Evolutionary conservation across 2,329 filamentous ascomycete species (phyloP).

Genomic region (Fonsecaea pedrosoi): DNA sequence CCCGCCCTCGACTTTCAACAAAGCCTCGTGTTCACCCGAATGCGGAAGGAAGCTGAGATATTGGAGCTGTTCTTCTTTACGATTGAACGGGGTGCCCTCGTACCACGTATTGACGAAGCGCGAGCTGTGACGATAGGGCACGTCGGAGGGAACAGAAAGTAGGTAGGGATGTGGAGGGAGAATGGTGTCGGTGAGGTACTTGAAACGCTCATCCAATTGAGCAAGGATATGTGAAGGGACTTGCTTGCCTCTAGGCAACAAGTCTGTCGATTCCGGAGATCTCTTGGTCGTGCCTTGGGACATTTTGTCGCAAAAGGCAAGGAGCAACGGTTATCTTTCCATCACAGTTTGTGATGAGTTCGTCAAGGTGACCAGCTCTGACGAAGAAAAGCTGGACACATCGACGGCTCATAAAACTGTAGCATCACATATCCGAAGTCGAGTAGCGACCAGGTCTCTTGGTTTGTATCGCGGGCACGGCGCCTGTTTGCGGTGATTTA

Average conservation of each 20-base stretch:
- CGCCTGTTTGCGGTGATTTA: slow-evolving; percentile 5
- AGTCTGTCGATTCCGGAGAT: slow-evolving; percentile 22
- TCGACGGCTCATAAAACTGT: slow-evolving; percentile 18
- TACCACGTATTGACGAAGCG: slow-evolving; percentile 56
- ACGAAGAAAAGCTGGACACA: slow-evolving; percentile 22
- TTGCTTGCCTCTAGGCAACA: slow-evolving; percentile 23
- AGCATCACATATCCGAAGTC: slow-evolving; percentile 14
- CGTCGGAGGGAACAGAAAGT: slow-evolving; percentile 55
- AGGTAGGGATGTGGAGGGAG: slow-evolving; percentile 55
- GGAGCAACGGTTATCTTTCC: slow-evolving; percentile 27
- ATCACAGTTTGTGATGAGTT: slow-evolving; percentile 28
- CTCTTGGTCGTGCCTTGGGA: slow-evolving; percentile 33
- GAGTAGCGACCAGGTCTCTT: not conserved
- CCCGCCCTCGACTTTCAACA: slow-evolving; percentile 59
- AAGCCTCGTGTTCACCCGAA: slow-evolving; percentile 60
- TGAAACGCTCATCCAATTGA: slow-evolving; percentile 44
- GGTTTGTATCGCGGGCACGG: not conserved
- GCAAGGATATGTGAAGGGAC: slow-evolving; percentile 11
- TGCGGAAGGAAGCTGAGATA: slow-evolving; percentile 68
- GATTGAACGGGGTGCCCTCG: slow-evolving; percentile 60
- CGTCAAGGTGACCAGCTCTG: slow-evolving; percentile 26
- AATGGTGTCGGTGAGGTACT: slow-evolving; percentile 50
- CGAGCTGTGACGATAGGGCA: slow-evolving; percentile 52
- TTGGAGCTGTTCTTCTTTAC: slow-evolving; percentile 64
- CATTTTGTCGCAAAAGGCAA: slow-evolving; percentile 35